Evolutionary conservation across 1,284 basidiomycete genomes (phyloP).

Genomic region (Nidula niveotomentosa): DNA sequence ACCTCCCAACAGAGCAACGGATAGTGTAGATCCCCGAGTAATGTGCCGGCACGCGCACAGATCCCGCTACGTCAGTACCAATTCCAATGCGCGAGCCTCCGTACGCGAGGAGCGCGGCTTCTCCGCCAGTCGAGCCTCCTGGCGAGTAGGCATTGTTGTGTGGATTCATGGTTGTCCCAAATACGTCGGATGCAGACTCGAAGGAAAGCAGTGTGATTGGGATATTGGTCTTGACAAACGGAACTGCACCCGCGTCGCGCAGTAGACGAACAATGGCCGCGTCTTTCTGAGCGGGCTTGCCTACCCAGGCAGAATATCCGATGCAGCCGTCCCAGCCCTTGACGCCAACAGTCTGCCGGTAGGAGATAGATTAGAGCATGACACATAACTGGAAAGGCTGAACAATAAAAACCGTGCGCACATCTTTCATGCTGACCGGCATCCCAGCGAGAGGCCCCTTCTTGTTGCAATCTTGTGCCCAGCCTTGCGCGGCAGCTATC

Average conservation of each 20-base stretch:
- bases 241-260: slow-evolving; percentile 57
- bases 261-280: slow-evolving; percentile 55
- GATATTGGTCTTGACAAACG: slow-evolving; percentile 69
- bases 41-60: slow-evolving; percentile 42
- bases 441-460: slow-evolving; percentile 47
- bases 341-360: slow-evolving; percentile 34
- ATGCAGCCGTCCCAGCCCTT: neutral
- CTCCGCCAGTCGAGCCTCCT: slow-evolving; percentile 64
- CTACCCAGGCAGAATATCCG: neutral
- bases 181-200: slow-evolving; percentile 36
- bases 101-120: slow-evolving; percentile 53
- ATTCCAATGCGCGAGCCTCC: slow-evolving; percentile 21
- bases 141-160: slow-evolving; percentile 49
- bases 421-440: slow-evolving; percentile 49
- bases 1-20: slow-evolving; percentile 67
- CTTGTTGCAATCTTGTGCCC: slow-evolving; percentile 39
- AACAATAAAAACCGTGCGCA: slow-evolving; percentile 44
- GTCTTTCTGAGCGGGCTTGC: slow-evolving; percentile 24
- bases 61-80: slow-evolving; percentile 38
- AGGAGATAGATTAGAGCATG: slow-evolving; percentile 55
- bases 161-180: slow-evolving; percentile 70
- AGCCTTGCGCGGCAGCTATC: slow-evolving; percentile 40
- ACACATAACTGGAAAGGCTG: slow-evolving; percentile 42
- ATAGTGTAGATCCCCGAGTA: slow-evolving; percentile 71
- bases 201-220: slow-evolving; percentile 59